Evolutionary conservation across 768 basidiomycete species (phyloP), one percentile per base, ranked within the genome.

Genomic region (Tulasnella sp.): DNA sequence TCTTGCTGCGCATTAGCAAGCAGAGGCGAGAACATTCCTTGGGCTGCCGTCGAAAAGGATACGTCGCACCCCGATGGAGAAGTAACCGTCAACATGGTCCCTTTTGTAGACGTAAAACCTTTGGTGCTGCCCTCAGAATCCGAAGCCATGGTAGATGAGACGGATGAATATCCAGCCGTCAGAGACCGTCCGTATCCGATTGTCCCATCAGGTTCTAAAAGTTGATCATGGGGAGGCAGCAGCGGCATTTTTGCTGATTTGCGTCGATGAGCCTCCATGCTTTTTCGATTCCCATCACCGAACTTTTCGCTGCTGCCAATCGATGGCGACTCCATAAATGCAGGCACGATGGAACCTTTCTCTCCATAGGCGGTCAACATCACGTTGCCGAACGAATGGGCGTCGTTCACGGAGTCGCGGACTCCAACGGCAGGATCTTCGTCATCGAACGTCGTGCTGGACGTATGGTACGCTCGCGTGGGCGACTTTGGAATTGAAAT

Each of bases 1-100:
- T 77, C 78, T 4, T 78, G 76, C 57, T 83, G 77, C 2, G 70
- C 67, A 59, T 83, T 82, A 42, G 78, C 75, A 65, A 87, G 66
- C 51, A 88, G 67, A 23, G 84, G 25, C 25, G 45, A 42, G 53
- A 56, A 56, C 6, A 41, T 41, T 9, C 39, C 53, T 41, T 56
- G 21, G 6, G 48, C 48, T 9, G 48, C 25, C 23, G 21, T 56
- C 6, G 53, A 56, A 8, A 14, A 14, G 4, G 37, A 12, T 12
- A 49, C 4, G 15, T 52, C 34, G 19, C 36, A 37, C 29, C 36
- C 36, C 4, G 54, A 56, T 2, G 54, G 54, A 27, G 54, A 56
- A 4, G 54, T 56, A n/a, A 46, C 42, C 12, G 54, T 56, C 19
- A 46, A 23, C 32, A n/a, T n/a, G n/a, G n/a, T n/a, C n/a, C n/a